Evolutionary conservation across 306 rosid species (phyloP).

Genomic region (Gillenia trifoliata): DNA sequence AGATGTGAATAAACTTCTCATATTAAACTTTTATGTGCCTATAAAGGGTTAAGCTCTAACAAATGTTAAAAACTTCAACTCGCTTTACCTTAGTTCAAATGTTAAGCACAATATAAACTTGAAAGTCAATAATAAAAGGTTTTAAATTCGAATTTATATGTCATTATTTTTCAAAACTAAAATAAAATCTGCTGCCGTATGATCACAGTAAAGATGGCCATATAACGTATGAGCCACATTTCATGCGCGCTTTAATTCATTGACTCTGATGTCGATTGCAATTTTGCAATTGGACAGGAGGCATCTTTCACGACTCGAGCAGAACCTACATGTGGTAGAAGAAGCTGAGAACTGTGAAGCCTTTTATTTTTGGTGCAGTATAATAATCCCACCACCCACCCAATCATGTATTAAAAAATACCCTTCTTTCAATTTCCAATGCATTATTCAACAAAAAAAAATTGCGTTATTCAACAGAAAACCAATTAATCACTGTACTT

Average conservation of each 20-base stretch:
- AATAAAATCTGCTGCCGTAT: background rate
- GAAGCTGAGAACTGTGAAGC: background rate
- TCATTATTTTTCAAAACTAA: too few relatives aligned
- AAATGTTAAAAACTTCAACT: background rate
- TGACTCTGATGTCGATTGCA: background rate
- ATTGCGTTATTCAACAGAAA: background rate
- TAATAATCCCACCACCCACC: conserved; percentile 1
- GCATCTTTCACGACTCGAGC: background rate
- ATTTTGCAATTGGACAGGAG: background rate
- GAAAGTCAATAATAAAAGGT: background rate
- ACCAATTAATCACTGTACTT: background rate
- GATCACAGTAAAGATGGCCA: background rate
- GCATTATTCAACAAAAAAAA: background rate
- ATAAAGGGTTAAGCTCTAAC: too few relatives aligned
- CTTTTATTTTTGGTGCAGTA: background rate
- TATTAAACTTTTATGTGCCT: background rate
- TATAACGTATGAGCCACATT: background rate
- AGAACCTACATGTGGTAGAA: background rate
- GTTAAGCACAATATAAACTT: too few relatives aligned
- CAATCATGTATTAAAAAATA: background rate
- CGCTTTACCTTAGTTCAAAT: background rate
- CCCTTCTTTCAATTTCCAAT: background rate
- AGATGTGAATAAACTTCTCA: background rate
- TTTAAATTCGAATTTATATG: too few relatives aligned
- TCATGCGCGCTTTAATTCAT: background rate